Evolutionary conservation across 768 basidiomycete species (phyloP), one percentile per base, ranked within the genome.

Genomic region (Rhizopogon rudus): DNA sequence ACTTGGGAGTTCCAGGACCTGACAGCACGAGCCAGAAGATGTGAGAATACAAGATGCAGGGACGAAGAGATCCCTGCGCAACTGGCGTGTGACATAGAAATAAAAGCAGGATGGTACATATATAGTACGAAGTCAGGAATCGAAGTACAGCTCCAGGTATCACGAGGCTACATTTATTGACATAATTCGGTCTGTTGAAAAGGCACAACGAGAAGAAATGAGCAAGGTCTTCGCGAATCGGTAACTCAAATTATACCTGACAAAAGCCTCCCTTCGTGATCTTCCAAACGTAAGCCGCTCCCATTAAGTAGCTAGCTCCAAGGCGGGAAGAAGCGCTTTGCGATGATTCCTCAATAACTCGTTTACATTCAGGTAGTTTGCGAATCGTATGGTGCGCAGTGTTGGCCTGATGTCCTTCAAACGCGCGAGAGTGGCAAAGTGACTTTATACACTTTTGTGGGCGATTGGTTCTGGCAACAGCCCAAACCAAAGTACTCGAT

Each of bases 371-470:
- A 35, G n/a, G 22, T 48, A 55, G 20, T 63, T 52, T 35, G 61
- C 16, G 22, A 69, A 57, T 16, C 60, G 67, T 3, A 68, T 55
- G 2, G 62, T 62, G 12, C 41, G 57, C 48, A 68, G 40, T n/a
- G 65, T 60, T 5, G 65, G 66, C 0, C 51, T 39, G 16, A 10
- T 58, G 28, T 53, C 50, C 17, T 22, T 40, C 33, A 69, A 37
- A n/a, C 46, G 40, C 7, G 28, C 46, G 28, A 69, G 51, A 40
- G 57, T 39, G 12, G 33, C 22, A 28, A 69, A 64, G 64, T 39
- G 5, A 28, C 0, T 8, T 33, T 48, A 6, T 29, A 40, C 16
- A 28, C 12, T 25, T 13, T 44, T 16, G 22, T 44, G 25, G 43
- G 25, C 12, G 25, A 44, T 25, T 44, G 43, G 43, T 22, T 28